phyloP scores from a whole-genome alignment of 306 rosid species.

The Purshia tridentata region DNA sequence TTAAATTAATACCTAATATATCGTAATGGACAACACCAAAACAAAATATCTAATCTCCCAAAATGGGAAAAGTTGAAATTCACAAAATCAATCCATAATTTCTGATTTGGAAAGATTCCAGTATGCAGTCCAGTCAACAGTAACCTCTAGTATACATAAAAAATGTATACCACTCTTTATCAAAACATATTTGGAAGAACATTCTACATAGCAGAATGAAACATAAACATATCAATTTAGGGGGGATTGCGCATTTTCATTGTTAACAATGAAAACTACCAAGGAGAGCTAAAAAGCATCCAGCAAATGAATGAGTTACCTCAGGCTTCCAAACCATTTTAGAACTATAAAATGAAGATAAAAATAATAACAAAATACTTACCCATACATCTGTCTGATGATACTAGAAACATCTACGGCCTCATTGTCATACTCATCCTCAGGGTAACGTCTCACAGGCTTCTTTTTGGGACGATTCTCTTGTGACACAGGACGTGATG shows the following conservation, averaged over 20 bases:
- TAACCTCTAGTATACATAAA: not conserved
- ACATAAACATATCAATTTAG: not conserved
- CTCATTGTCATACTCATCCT: conserved; percentile 49
- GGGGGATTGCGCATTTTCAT: not conserved
- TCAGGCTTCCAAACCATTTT: not conserved
- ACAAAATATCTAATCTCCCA: not conserved
- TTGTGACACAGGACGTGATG: conserved; percentile 33
- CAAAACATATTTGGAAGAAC: not conserved
- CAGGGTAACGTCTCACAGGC: conserved; percentile 36
- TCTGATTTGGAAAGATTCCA: not conserved
- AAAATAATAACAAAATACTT: not conserved
- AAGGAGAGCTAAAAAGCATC: not conserved
- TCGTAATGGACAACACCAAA: not conserved
- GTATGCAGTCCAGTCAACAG: not conserved
- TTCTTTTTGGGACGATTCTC: conserved; percentile 62
- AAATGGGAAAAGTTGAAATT: not conserved
- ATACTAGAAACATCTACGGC: conserved; percentile 40
- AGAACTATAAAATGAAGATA: not conserved
- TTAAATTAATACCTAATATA: not conserved
- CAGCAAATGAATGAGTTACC: not conserved
- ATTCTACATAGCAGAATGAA: not conserved
- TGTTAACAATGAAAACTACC: not conserved
- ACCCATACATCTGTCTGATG: conserved; percentile 74
- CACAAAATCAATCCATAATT: not conserved
- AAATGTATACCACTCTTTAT: not conserved